Conservation (phyloP, 163 green algal species). For the Chlamydomonas reinhardtii region DNA sequence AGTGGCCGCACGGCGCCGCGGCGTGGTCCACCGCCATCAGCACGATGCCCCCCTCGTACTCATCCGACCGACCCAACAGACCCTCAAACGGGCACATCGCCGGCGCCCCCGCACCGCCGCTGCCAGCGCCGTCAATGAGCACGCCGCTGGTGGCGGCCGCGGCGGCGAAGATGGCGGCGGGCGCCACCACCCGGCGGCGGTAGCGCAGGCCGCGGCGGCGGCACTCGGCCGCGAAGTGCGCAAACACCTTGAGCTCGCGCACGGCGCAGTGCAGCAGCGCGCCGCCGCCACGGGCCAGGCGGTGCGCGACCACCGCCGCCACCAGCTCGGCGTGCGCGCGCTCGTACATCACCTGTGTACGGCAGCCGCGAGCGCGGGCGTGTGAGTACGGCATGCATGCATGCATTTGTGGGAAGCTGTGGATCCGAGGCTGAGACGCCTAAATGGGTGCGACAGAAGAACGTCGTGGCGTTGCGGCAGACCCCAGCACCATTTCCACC, state of each 20-base stretch:
- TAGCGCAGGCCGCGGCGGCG: conserved; percentile 58
- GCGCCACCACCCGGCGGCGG: conserved; percentile 49
- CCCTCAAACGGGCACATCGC: conserved; percentile 51
- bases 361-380: too few species aligned
- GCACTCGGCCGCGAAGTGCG: conserved; percentile 59
- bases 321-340: conserved; percentile 69
- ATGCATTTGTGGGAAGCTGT: too few species aligned
- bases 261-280: conserved; percentile 81
- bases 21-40: conserved; percentile 73
- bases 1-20: conserved; percentile 49
- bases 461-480: too few species aligned
- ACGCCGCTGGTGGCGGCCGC: too few species aligned
- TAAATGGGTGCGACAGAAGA: too few species aligned
- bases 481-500: too few species aligned
- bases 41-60: conserved; percentile 84
- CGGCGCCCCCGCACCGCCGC: too few species aligned
- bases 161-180: neutral
- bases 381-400: too few species aligned
- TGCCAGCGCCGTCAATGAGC: too few species aligned
- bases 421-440: too few species aligned
- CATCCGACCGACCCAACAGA: conserved; percentile 54
- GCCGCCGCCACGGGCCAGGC: conserved; percentile 64
- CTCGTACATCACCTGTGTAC: conserved; percentile 89
- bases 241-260: conserved; percentile 75
- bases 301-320: conserved; percentile 70